phyloP scores from a whole-genome alignment of 2,329 filamentous ascomycete genomes.

The Fusarium duplospermum region DNA sequence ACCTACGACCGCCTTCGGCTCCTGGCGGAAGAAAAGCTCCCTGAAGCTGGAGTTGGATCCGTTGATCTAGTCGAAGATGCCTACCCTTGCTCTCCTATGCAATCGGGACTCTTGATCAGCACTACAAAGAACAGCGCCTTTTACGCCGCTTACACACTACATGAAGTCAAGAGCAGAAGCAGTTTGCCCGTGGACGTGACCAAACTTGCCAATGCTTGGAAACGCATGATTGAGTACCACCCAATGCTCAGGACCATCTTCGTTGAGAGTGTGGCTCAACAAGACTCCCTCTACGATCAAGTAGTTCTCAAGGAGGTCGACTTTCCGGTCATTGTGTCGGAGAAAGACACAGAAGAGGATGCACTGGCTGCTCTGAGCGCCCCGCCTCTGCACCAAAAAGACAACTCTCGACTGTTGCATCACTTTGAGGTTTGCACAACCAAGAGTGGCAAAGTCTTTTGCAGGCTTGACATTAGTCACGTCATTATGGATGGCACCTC shows the following conservation, averaged over 20 bases:
- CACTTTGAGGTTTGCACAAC: constrained; percentile 32
- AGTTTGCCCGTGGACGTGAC: constrained; percentile 33
- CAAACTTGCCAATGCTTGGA: constrained; percentile 47
- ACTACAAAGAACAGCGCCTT: constrained; percentile 53
- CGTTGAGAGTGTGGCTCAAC: constrained; percentile 57
- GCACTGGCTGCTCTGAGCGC: constrained; percentile 3
- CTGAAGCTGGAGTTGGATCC: constrained; percentile 14
- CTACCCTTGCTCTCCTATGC: constrained; percentile 53
- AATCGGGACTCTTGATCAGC: constrained; percentile 53
- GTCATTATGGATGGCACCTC: constrained; percentile 39
- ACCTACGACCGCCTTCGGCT: constrained; percentile 32
- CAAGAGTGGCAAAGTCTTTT: constrained; percentile 39
- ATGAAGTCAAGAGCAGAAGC: constrained; percentile 34
- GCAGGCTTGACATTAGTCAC: constrained; percentile 38
- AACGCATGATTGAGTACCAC: constrained; percentile 56
- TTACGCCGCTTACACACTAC: constrained; percentile 50
- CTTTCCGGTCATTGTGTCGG: constrained; percentile 4
- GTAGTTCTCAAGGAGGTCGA: constrained; percentile 52
- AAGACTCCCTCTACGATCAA: constrained; percentile 59
- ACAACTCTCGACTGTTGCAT: constrained; percentile 17
- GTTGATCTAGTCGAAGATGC: constrained; percentile 39
- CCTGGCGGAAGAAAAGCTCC: constrained; percentile 23
- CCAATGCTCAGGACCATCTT: constrained; percentile 60
- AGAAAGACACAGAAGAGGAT: constrained; percentile 26
- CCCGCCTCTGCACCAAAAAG: constrained; percentile 9